phyloP scores from a whole-genome alignment of 371 early-diverging fungal genomes.

The Dinochytrium kinnereticum region DNA sequence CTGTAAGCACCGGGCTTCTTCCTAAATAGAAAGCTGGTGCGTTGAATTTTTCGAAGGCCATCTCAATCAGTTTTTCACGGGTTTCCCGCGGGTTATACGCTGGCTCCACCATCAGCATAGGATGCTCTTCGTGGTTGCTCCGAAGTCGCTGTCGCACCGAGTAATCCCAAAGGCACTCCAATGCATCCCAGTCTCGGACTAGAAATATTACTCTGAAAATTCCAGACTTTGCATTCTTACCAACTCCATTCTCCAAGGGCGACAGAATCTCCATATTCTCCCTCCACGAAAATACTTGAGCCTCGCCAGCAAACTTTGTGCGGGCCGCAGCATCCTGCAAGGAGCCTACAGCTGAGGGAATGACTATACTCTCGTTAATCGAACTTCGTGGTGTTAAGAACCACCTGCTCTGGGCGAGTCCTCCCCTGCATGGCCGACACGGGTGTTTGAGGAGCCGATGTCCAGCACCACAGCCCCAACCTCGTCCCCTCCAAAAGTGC shows the following conservation, averaged over 20 bases:
- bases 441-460: slow-evolving; percentile 84
- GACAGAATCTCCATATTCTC: slow-evolving; percentile 76
- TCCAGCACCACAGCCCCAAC: slow-evolving; percentile 93
- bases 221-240: too few species aligned
- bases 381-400: not conserved
- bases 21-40: slow-evolving; percentile 93
- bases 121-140: slow-evolving; percentile 71
- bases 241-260: slow-evolving; percentile 68
- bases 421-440: slow-evolving; percentile 96
- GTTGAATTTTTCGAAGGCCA: slow-evolving; percentile 92
- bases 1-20: slow-evolving; percentile 87
- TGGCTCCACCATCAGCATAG: slow-evolving; percentile 85
- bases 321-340: not conserved
- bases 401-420: slow-evolving; percentile 77
- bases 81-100: slow-evolving; percentile 83
- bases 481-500: slow-evolving; percentile 66
- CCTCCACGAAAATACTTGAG: slow-evolving; percentile 76
- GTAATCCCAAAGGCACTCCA: slow-evolving; percentile 88
- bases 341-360: slow-evolving; percentile 77
- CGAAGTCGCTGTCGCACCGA: slow-evolving; percentile 69
- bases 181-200: slow-evolving; percentile 93
- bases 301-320: slow-evolving; percentile 75
- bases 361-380: slow-evolving; percentile 48
- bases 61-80: slow-evolving; percentile 85
- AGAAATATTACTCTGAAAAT: slow-evolving; percentile 26